Evolutionary conservation across 768 basidiomycete genomes (phyloP).

Genomic region (Aureoboletus auriporus): DNA sequence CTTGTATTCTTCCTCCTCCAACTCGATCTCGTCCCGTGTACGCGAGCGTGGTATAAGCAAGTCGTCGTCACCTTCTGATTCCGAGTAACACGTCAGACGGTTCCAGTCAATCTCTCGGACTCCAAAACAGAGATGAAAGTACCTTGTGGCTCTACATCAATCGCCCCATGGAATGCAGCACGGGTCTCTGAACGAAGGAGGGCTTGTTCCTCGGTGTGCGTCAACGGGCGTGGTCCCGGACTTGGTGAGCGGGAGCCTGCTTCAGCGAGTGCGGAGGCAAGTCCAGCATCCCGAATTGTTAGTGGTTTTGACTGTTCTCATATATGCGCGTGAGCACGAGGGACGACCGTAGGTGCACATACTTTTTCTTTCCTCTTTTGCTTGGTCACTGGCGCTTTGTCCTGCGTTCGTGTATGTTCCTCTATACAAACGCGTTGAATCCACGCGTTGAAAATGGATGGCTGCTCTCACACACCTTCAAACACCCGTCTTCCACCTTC

Average conservation of each 20-base stretch:
- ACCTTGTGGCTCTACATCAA: conserved; percentile 16
- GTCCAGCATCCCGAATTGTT: conserved; percentile 68
- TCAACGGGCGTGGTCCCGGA: conserved; percentile 45
- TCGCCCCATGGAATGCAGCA: conserved; percentile 65
- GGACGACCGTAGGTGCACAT: conserved; percentile 1
- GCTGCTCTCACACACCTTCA: conserved; percentile 51
- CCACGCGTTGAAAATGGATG: not conserved
- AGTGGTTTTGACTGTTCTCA: conserved; percentile 58
- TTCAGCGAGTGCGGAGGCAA: conserved; percentile 55
- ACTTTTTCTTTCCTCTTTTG: conserved; percentile 51
- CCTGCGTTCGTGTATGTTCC: conserved; percentile 51
- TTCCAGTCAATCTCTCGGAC: not conserved
- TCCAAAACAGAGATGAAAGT: not conserved
- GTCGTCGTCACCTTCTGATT: conserved; percentile 53
- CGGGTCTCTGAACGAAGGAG: conserved; percentile 78
- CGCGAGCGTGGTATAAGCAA: conserved; percentile 73
- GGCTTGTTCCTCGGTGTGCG: conserved; percentile 77
- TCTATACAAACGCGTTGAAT: conserved; percentile 38
- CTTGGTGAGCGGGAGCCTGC: conserved; percentile 53
- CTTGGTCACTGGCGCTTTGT: conserved; percentile 20
- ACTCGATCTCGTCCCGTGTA: conserved; percentile 69
- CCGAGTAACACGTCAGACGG: not conserved
- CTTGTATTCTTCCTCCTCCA: conserved; percentile 84
- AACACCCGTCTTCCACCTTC: conserved; percentile 66
- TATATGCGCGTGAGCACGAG: not conserved